phyloP scores from a whole-genome alignment of 805 yeast species.

The Yarrowia yakushimensis region DNA sequence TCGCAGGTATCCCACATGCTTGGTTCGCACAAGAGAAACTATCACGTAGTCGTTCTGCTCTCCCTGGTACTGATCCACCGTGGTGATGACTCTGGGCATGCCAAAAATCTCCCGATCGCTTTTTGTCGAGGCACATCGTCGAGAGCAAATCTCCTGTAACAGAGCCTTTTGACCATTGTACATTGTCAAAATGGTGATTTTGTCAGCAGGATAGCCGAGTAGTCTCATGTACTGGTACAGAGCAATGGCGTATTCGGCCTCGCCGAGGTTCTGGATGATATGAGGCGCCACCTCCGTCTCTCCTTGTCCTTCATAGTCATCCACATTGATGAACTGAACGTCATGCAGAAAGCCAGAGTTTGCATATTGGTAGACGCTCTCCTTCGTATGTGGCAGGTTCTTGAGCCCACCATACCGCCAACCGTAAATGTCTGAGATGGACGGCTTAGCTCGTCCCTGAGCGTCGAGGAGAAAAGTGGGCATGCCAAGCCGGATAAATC shows the following conservation, averaged over 20 bases:
- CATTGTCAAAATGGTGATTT: conserved; percentile 44
- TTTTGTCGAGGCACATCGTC: conserved; percentile 33
- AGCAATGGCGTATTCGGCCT: conserved; percentile 49
- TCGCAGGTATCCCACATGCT: conserved; percentile 32
- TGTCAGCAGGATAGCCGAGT: conserved; percentile 42
- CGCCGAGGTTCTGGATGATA: conserved; percentile 42
- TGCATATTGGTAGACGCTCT: conserved; percentile 28
- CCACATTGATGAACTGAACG: conserved; percentile 39
- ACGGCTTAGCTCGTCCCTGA: conserved; percentile 35
- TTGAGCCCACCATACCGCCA: conserved; percentile 30
- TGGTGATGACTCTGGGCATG: conserved; percentile 34
- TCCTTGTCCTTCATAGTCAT: conserved; percentile 35
- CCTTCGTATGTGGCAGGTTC: conserved; percentile 2
- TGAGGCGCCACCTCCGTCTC: conserved; percentile 36
- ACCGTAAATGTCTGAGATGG: conserved; percentile 31
- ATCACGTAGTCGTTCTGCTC: conserved; percentile 38
- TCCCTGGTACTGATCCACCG: conserved; percentile 37
- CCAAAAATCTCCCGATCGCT: conserved; percentile 31
- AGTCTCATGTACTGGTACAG: conserved; percentile 47
- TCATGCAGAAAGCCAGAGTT: conserved; percentile 42
- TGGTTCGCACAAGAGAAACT: conserved; percentile 41
- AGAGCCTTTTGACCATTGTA: conserved; percentile 44
- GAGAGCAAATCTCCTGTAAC: conserved; percentile 42
- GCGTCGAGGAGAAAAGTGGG: conserved; percentile 28
- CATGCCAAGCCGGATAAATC: conserved; percentile 33